Conservation (phyloP, 352 stramenopile species). For the Phytophthora nicotianae region DNA sequence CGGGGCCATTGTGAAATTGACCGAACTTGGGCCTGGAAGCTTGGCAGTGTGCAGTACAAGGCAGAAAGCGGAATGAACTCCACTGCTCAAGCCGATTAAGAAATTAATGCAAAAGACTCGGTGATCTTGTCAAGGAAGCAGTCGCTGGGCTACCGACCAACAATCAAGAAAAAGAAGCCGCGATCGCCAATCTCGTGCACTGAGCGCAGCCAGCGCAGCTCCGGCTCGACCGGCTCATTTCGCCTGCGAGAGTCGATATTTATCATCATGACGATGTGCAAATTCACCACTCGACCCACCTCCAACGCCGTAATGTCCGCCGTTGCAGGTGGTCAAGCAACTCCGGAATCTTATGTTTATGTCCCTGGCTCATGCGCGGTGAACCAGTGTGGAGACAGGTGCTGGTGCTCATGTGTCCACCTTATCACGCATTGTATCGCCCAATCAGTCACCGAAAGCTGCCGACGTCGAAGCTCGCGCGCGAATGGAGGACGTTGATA, state of each 20-base stretch:
- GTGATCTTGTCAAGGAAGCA: conserved; percentile 4
- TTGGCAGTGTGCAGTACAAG: conserved; percentile 20
- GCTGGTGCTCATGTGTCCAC: conserved; percentile 8
- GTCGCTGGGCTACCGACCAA: conserved; percentile 5
- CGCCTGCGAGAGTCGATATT: conserved; percentile 17
- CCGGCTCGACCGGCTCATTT: conserved; percentile 16
- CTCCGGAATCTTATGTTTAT: conserved; percentile 25
- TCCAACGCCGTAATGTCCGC: conserved; percentile 2
- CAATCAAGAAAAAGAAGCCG: conserved; percentile 17
- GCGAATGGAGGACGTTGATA: conserved; percentile 28
- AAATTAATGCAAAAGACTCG: conserved; percentile 21
- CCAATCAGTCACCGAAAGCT: conserved; percentile 36
- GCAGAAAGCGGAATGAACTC: conserved; percentile 30
- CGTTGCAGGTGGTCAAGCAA: conserved; percentile 3
- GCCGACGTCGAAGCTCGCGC: conserved; percentile 21
- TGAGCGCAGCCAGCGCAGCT: conserved; percentile 30
- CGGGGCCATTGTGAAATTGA: conserved; percentile 22
- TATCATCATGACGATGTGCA: conserved; percentile 18
- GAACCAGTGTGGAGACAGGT: conserved; percentile 15
- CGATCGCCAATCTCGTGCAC: conserved; percentile 26
- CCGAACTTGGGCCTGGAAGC: conserved; percentile 5
- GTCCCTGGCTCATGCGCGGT: conserved; percentile 17
- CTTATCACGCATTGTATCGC: conserved; percentile 23
- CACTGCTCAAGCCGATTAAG: conserved; percentile 15
- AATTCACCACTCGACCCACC: conserved; percentile 9